Conservation (phyloP, 768 basidiomycete genomes). For the Phlebiopsis gigantea region DNA sequence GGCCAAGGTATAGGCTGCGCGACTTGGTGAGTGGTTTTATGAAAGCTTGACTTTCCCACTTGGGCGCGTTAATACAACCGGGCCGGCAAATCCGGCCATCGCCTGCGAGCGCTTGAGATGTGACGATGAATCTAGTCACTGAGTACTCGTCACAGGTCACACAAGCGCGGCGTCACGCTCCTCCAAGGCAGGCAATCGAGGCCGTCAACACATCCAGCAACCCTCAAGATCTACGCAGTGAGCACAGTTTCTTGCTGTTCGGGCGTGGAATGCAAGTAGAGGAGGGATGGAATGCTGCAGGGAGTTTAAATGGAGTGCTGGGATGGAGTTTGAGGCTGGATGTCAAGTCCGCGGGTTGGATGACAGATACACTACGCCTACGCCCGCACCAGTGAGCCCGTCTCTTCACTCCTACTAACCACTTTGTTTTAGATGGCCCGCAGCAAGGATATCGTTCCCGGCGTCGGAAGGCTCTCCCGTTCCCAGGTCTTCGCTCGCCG, state of each 20-base stretch:
- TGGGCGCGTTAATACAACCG: too few relatives aligned
- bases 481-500: constrained; percentile 78
- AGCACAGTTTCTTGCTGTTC: constrained; percentile 27
- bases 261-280: constrained; percentile 14
- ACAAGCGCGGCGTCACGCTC: constrained; percentile 1
- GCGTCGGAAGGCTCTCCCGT: constrained; percentile 78
- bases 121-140: neutral
- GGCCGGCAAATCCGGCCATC: neutral
- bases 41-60: too few relatives aligned
- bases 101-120: neutral
- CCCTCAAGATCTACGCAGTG: constrained; percentile 42
- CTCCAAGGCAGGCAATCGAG: constrained; percentile 4
- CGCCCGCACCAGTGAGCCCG: constrained; percentile 10
- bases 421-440: constrained; percentile 63
- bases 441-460: constrained; percentile 77
- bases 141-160: constrained; percentile 1
- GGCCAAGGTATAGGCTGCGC: neutral
- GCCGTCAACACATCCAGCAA: constrained; percentile 12
- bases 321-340: constrained; percentile 22
- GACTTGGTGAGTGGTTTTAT: neutral
- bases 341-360: constrained; percentile 29
- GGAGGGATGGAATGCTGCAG: constrained; percentile 11
- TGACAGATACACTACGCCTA: constrained; percentile 27
- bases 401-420: constrained; percentile 14
- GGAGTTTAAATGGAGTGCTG: constrained; percentile 9